Evolutionary conservation across 805 yeast species (phyloP), one percentile per base, ranked within the genome.

Genomic region (Nakazawaea ernobii): DNA sequence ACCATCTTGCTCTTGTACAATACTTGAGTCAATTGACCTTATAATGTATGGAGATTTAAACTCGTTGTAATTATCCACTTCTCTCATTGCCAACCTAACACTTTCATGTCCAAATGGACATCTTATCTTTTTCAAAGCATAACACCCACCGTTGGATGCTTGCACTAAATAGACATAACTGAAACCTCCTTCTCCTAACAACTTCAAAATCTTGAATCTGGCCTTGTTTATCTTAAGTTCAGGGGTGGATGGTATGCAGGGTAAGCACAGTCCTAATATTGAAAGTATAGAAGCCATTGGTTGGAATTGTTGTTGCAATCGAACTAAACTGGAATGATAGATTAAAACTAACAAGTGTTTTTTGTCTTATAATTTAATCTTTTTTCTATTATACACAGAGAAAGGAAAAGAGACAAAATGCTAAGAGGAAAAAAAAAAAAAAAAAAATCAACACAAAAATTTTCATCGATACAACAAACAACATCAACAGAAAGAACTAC

Each of bases 111-210:
- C 96, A 64, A 83, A 86, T 1, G 95, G 90, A 63, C 97, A 90
- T 51, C 91, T 70, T 46, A 89, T 86, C 68, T 86, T 86, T 68
- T 91, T 91, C 59, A 91, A 67, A 3, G 96, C 96, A 58, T 79
- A 86, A 37, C 63, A 61, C 33, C 74, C 75, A 32, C 73, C 67
- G 53, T 71, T 67, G 26, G 70, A 62, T 39, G 70, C 68, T 53
- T 79, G 72, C 3, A 90, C 95, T 20, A 89, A 68, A 59, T 91
- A 91, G 8, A 88, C 96, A 55, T 85, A 89, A 0, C 95, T 83
- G 59, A 85, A 86, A 11, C 94, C 95, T 2, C 96, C 95, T 67
- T 90, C 97, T 8, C 96, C 96, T 6, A 91, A 68, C n/a, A 91
- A 71, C 50, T 79, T 74, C 46, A 80, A 66, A 14, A 91, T 83